Conservation (phyloP, 139 green algal species). For the Chlorella sp. region DNA sequence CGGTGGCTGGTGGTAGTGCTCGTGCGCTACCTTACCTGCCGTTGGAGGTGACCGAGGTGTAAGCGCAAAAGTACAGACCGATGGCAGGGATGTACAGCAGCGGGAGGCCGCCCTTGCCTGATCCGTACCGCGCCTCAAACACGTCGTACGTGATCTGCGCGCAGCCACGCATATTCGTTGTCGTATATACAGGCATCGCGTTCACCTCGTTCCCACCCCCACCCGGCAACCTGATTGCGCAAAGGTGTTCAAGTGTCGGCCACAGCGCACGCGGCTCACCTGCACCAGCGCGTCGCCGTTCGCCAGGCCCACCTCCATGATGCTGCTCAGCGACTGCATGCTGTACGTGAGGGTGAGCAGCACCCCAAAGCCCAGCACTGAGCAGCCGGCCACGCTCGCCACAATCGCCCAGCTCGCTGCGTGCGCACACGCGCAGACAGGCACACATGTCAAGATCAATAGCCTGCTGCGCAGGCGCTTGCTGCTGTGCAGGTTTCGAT, state of each 20-base stretch:
- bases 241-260: too few species aligned
- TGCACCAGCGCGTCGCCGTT: constrained; percentile 4
- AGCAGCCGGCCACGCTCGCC: constrained; percentile 13
- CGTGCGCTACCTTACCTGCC: constrained; percentile 1
- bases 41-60: constrained; percentile 19
- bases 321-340: constrained; percentile 24
- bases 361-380: constrained; percentile 25
- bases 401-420: constrained; percentile 21
- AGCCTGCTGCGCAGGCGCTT: too few species aligned
- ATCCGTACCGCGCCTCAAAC: constrained; percentile 16
- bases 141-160: constrained; percentile 6
- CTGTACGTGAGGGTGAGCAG: constrained; percentile 33
- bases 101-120: constrained; percentile 11
- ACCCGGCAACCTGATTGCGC: too few species aligned
- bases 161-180: not conserved
- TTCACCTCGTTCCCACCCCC: not conserved
- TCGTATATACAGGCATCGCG: not conserved
- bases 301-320: not conserved
- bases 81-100: constrained; percentile 20
- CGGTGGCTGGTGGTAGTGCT: not conserved
- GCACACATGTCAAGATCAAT: too few species aligned
- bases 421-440: not conserved
- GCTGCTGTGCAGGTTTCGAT: too few species aligned
- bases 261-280: too few species aligned
- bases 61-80: constrained; percentile 18